Base-by-base conservation (phyloP, 2,329 filamentous ascomycete genomes). In the Coniella lustricola region DNA sequence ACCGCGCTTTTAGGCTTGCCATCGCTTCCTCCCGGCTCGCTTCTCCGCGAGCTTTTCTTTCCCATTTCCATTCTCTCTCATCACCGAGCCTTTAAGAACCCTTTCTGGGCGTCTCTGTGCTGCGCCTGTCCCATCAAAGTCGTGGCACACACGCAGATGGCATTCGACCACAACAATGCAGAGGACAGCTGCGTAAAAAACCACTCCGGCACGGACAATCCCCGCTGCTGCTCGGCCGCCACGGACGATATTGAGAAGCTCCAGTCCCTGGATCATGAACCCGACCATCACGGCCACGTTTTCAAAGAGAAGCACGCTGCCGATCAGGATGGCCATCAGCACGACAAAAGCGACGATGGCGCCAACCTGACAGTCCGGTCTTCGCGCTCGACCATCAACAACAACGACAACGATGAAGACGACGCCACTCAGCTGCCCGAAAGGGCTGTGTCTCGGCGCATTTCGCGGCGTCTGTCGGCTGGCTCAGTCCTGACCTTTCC, bases 401-500 rank as follows among this genome's bases (percentile, higher is more conserved):
- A 8, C 10, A 25, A 10, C n/a, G 17, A 16, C n/a, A 31, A 32
- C 12, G 17, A 51, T 46, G 44, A 29, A n/a, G 33, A 31, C 3
- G 39, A 45, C 18, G 21, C 36, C 18, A 50, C 50, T 18, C 40
- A 17, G 18, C 32, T 50, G 14, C 50, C 50, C 17, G 47, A 50
- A 48, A 44, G 47, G 14, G 50, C 47, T 21, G 47, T 43, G 13
- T 52, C 50, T 21, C 50, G 25, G 25, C 25, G 50, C 8, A 52
- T 52, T 49, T 52, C 52, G 12, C 50, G 25, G 25, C 25, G 50
- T 4, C 50, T 52, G 52, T 52, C 52, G 12, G 45, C 38, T 20
- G 50, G 55, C 16, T 50, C 54, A 21, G 37, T 40, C 18, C 32
- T 56, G 18, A 70, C 69, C 16, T 89, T 89, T 59, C 87, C 87